phyloP scores from a whole-genome alignment of 1,284 basidiomycete genomes.

The Athelia sp. region DNA sequence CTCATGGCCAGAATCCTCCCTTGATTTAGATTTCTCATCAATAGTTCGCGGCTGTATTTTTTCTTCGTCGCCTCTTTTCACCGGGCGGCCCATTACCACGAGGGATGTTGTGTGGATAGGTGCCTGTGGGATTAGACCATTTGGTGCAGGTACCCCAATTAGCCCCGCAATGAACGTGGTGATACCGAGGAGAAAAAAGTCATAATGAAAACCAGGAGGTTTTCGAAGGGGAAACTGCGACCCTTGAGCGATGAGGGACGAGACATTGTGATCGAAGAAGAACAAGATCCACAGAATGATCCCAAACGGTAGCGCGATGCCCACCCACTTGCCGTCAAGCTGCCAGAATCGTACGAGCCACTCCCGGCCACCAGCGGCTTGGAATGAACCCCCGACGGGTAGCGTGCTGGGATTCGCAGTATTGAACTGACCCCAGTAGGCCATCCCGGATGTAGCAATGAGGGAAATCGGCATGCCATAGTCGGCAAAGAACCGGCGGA shows the following conservation, averaged over 20 bases:
- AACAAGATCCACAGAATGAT: constrained; percentile 69
- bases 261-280: constrained; percentile 84
- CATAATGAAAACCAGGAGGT: constrained; percentile 91
- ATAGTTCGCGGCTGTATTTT: no score
- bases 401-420: constrained; percentile 59
- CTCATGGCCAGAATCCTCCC: constrained; percentile 16
- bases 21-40: no score
- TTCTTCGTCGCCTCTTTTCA: constrained; percentile 40
- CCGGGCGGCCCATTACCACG: constrained; percentile 60
- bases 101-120: constrained; percentile 91
- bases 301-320: constrained; percentile 74
- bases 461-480: constrained; percentile 89
- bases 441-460: constrained; percentile 67
- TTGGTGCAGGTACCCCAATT: constrained; percentile 89
- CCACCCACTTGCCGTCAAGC: constrained; percentile 86
- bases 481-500: constrained; percentile 74
- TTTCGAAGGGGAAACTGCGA: constrained; percentile 87
- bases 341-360: constrained; percentile 96
- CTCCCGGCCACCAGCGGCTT: constrained; percentile 65
- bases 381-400: constrained; percentile 66
- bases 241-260: constrained; percentile 92
- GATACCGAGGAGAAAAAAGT: constrained; percentile 86
- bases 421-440: constrained; percentile 83
- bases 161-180: constrained; percentile 91
- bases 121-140: constrained; percentile 94